Percentiles rank a stretch among this genome's conserved stretches.
phyloP scores from a whole-genome alignment of 176 grass and related monocot species.

The Avena sativa region DNA sequence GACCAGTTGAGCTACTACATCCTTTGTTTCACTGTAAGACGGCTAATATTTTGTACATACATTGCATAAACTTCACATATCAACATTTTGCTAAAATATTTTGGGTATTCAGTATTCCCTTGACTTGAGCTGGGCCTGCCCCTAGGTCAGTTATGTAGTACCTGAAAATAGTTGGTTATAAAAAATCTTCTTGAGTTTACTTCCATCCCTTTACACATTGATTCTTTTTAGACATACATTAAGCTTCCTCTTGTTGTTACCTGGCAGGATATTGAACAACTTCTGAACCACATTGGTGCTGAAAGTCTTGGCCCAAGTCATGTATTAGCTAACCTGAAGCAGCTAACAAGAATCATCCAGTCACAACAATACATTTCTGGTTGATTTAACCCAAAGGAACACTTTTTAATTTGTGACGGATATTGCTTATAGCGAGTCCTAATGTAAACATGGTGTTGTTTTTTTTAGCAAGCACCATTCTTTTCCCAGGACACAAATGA shows the following conservation, averaged over 20 bases:
- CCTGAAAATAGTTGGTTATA: background rate
- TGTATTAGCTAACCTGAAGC: slow-evolving; percentile 91
- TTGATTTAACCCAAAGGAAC: slow-evolving; percentile 36
- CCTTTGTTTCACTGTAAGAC: too few relatives aligned
- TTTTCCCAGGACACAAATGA: slow-evolving; percentile 4
- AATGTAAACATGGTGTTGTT: slow-evolving; percentile 43
- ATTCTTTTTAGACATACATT: background rate
- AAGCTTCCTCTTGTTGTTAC: background rate
- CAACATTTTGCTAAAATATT: too few relatives aligned
- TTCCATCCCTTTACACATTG: background rate
- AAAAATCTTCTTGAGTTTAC: background rate
- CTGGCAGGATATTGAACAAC: slow-evolving; percentile 83
- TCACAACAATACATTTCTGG: slow-evolving; percentile 65
- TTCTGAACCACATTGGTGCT: slow-evolving; percentile 81
- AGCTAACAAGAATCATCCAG: slow-evolving; percentile 74
- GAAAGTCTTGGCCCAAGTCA: slow-evolving; percentile 91
- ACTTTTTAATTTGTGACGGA: slow-evolving; percentile 33
- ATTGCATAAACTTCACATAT: too few relatives aligned
- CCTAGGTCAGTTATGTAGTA: background rate
- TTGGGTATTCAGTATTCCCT: too few relatives aligned
- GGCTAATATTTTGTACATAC: too few relatives aligned
- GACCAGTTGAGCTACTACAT: too few relatives aligned
- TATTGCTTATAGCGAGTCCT: slow-evolving; percentile 33
- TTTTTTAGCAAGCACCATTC: slow-evolving; percentile 52
- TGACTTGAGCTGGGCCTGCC: too few relatives aligned